These are phyloP conservation scores for Coemansia aciculifera DNA, from an alignment of 192 early-diverging fungal genomes.

Conservation along the genomic window DNA sequence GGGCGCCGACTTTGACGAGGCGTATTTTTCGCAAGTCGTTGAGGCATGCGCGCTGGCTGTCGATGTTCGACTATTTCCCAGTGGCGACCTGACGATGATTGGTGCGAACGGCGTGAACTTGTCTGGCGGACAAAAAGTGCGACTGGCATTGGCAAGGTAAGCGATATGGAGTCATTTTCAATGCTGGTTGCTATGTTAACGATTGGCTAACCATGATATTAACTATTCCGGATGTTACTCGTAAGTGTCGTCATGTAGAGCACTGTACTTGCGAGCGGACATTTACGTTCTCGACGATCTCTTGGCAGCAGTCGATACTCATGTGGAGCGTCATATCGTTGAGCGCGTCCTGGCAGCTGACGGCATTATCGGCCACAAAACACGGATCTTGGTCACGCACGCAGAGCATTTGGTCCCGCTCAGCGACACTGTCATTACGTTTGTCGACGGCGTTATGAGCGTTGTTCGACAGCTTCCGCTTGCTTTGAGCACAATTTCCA, in stretches of 20 bases:
- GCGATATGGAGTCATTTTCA: background rate
- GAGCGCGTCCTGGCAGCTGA: slow-evolving; percentile 41
- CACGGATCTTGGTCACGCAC: slow-evolving; percentile 61
- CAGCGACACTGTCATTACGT: slow-evolving; percentile 19
- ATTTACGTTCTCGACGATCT: slow-evolving; percentile 72
- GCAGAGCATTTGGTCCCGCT: slow-evolving; percentile 39
- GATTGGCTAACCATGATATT: background rate
- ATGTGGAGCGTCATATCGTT: slow-evolving; percentile 59
- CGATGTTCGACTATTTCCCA: slow-evolving; percentile 26
- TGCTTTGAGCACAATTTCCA: background rate
- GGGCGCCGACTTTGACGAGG: slow-evolving; percentile 33
- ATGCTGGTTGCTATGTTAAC: background rate
- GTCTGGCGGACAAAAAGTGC: slow-evolving; percentile 64
- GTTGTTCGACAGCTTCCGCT: slow-evolving; percentile 14
- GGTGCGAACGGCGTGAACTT: slow-evolving; percentile 60
- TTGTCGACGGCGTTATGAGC: slow-evolving; percentile 8
- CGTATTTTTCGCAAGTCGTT: slow-evolving; percentile 20
- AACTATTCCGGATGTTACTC: background rate
- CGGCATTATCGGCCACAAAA: slow-evolving; percentile 42
- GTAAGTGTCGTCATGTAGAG: slow-evolving; percentile 30
- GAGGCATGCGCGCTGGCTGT: slow-evolving; percentile 28
- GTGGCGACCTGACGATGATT: slow-evolving; percentile 55
- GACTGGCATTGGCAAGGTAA: slow-evolving; percentile 62
- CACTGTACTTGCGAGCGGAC: slow-evolving; percentile 63
- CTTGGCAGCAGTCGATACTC: slow-evolving; percentile 66